A percentile compares a stretch with the other conserved stretches of the same genome.
These are phyloP conservation scores for Trichoderma citrinoviride DNA, from an alignment of 2,329 filamentous ascomycete species.

Conservation along the genomic window DNA sequence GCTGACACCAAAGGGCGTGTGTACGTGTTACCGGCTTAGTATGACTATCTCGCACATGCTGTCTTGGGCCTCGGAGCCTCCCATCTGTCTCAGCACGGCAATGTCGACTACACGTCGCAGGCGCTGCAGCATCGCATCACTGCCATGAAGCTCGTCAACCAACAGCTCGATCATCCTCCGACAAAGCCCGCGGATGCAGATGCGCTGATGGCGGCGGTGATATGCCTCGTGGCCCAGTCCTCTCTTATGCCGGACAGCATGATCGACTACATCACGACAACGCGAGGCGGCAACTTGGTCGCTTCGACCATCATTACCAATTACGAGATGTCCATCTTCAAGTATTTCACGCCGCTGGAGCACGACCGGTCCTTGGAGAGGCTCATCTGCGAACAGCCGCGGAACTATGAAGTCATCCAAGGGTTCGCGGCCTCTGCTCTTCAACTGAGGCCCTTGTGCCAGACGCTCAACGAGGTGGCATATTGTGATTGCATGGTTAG, in stretches of 20 bases:
- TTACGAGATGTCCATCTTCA: conserved; percentile 27
- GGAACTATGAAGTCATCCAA: conserved; percentile 24
- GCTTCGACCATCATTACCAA: conserved; percentile 26
- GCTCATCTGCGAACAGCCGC: conserved; percentile 28
- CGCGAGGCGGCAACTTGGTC: conserved; percentile 32
- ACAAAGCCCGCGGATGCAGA: conserved; percentile 35
- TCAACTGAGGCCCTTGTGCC: conserved; percentile 25
- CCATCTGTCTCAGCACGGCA: conserved; percentile 34
- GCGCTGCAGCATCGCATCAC: conserved; percentile 38
- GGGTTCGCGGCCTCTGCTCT: conserved; percentile 26
- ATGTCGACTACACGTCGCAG: conserved; percentile 29
- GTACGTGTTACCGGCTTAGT: conserved; percentile 27
- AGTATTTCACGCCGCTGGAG: conserved; percentile 27
- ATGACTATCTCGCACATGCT: conserved; percentile 39
- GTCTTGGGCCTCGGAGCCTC: conserved; percentile 40
- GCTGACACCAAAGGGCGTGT: not conserved
- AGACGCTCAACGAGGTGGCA: conserved; percentile 23
- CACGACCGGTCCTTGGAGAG: conserved; percentile 29
- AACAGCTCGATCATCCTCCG: conserved; percentile 30
- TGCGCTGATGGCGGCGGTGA: conserved; percentile 36
- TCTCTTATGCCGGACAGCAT: conserved; percentile 39
- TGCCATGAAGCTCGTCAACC: conserved; percentile 38
- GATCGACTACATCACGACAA: conserved; percentile 39
- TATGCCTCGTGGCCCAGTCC: conserved; percentile 38
- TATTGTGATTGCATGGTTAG: conserved; percentile 25